Evolutionary conservation across 202 grass and related monocot species (phyloP).

Genomic region (Carex sylvatica): DNA sequence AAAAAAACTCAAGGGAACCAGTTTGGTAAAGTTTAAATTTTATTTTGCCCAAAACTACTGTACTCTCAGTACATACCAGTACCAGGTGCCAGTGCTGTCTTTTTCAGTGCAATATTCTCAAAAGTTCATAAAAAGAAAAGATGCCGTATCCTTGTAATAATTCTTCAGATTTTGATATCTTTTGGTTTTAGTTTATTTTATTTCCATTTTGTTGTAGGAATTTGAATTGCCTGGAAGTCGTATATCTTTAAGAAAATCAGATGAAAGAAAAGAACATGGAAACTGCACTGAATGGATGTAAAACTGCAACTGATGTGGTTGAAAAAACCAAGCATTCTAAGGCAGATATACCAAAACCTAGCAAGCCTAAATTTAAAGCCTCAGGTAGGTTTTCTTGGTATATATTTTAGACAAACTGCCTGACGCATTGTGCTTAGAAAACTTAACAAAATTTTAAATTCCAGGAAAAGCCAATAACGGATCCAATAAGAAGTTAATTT

Average conservation of each 20-base stretch:
- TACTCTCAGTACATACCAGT: not conserved
- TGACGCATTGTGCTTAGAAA: not conserved
- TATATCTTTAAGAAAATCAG: not conserved
- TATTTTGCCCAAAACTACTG: not conserved
- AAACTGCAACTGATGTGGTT: constrained; percentile 33
- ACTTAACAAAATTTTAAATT: constrained; percentile 26
- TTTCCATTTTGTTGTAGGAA: constrained; percentile 8
- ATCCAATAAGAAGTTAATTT: constrained; percentile 18
- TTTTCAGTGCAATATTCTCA: not conserved
- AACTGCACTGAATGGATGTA: constrained; percentile 31
- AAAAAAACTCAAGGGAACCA: not conserved
- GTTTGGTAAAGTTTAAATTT: not conserved
- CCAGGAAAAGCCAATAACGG: constrained; percentile 48
- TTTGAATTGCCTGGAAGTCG: not conserved
- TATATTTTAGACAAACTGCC: constrained; percentile 15
- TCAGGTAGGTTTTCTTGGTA: constrained; percentile 48
- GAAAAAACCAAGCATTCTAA: constrained; percentile 44
- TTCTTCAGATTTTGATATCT: not conserved
- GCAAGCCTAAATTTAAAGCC: constrained; percentile 48
- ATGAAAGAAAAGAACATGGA: constrained; percentile 45
- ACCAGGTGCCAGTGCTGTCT: not conserved
- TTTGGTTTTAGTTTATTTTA: not conserved
- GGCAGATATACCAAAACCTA: constrained; percentile 44
- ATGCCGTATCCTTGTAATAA: not conserved
- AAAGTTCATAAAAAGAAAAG: not conserved